These are phyloP conservation scores for Trametes villosa DNA, from an alignment of 768 basidiomycete species.

Conservation along the genomic window DNA sequence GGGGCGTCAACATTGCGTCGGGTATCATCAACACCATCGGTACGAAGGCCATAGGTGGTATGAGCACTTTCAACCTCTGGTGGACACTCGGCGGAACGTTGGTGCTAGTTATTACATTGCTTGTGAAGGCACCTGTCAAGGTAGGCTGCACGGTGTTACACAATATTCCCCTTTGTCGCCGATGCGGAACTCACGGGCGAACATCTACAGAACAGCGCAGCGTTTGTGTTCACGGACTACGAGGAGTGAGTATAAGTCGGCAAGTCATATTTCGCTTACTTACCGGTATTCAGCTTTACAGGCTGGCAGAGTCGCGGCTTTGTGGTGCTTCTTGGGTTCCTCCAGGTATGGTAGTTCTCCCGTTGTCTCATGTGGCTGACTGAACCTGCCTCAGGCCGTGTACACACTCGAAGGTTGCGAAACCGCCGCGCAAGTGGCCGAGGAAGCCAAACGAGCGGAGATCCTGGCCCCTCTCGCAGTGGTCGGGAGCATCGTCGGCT, in stretches of 20 bases:
- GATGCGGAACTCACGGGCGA: not conserved
- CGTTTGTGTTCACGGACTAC: constrained; percentile 60
- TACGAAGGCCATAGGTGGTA: constrained; percentile 57
- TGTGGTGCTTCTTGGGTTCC: constrained; percentile 61
- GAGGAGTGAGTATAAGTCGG: constrained; percentile 46
- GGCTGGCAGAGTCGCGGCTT: constrained; percentile 59
- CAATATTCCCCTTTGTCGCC: not conserved
- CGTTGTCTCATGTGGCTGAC: not conserved
- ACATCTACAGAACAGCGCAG: constrained; percentile 48
- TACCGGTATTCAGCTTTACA: constrained; percentile 46
- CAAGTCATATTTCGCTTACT: not conserved
- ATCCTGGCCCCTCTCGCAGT: constrained; percentile 61
- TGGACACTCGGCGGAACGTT: constrained; percentile 65
- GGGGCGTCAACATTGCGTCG: constrained; percentile 59
- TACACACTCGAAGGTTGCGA: constrained; percentile 67
- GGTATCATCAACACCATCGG: constrained; percentile 60
- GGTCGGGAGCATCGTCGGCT: constrained; percentile 58
- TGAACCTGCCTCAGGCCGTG: constrained; percentile 45
- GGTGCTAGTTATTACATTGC: constrained; percentile 58
- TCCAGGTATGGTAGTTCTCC: constrained; percentile 42
- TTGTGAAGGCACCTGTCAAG: constrained; percentile 59
- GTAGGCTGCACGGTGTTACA: constrained; percentile 31
- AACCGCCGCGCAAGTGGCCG: constrained; percentile 66
- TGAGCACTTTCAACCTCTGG: constrained; percentile 62
- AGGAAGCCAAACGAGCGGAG: constrained; percentile 60